Base-by-base conservation (phyloP, 129 eudicot genomes). In the Flaveria robusta region DNA sequence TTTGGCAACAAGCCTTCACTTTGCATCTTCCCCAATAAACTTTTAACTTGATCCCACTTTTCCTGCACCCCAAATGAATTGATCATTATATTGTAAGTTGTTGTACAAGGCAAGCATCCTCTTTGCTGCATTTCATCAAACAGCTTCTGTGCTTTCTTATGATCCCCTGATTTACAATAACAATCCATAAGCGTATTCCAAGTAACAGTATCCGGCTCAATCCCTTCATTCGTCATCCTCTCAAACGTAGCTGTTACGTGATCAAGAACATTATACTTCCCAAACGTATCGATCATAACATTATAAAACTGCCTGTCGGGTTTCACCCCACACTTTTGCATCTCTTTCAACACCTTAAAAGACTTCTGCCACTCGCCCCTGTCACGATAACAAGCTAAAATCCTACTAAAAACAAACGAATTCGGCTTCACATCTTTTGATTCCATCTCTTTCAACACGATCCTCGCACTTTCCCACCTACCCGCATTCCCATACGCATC, bases 391-490 rank as follows among this genome's bases (percentile, higher is more conserved):
- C 85, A 76, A 4, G 93, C 88, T 59, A 93, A 79, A 43, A 93
- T 93, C 84, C 96, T 82, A 74, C 88, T 88, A 71, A 90, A 93
- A 43, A 93, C 91, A 29, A 69, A 88, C 0, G 93, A 87, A 81
- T 84, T 93, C 0, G 98, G 97, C 77, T 79, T 83, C 65, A 93
- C 90, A 42, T 78, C 72, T 15, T 82, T 91, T 3, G 87, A 81
- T 63, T 93, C 97, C 98, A 93, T 93, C 62, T 90, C 98, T 66
- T n/a, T 93, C 78, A 93, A 70, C 74, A 93, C 96, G 27, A 93
- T 91, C 51, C 96, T 86, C 1, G 98, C 98, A 74, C 97, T 93
- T n/a, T 93, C 98, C 97, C 96, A 93, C 75, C 98, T 78, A 12
- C 98, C 96, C 0, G 91, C 96, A 70, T 91, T 88, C 39, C 88